Percentiles rank a stretch among this genome's conserved stretches.
Evolutionary conservation across 192 early-diverging fungal species (phyloP).

Genomic region (Coemansia sp.): DNA sequence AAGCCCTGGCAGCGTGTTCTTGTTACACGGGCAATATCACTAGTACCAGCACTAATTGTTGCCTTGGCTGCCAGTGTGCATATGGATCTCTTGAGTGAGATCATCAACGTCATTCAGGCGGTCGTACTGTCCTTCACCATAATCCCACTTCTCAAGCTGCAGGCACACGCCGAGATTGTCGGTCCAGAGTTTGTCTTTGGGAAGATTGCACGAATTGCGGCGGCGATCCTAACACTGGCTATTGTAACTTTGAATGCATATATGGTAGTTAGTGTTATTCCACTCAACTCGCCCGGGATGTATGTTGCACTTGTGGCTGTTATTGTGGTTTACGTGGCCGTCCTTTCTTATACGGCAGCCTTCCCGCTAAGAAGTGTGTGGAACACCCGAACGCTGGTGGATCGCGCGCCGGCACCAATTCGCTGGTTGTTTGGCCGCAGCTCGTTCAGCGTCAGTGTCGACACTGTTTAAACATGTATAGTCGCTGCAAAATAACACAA

Average conservation of each 20-base stretch:
- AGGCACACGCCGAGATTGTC: conserved; percentile 54
- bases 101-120: conserved; percentile 70
- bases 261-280: conserved; percentile 47
- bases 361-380: conserved; percentile 39
- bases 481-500: too few species aligned
- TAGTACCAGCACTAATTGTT: conserved; percentile 63
- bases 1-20: conserved; percentile 71
- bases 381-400: conserved; percentile 21
- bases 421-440: conserved; percentile 42
- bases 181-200: conserved; percentile 50
- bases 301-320: conserved; percentile 39
- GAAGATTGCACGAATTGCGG: conserved; percentile 11
- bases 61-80: conserved; percentile 56
- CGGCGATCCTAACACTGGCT: conserved; percentile 23
- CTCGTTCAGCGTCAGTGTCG: neutral
- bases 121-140: conserved; percentile 65
- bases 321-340: conserved; percentile 21
- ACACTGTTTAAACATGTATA: conserved; percentile 8
- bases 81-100: conserved; percentile 68
- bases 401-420: conserved; percentile 22
- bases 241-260: conserved; percentile 47
- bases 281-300: conserved; percentile 35
- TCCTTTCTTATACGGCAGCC: conserved; percentile 25
- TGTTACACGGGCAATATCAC: conserved; percentile 59
- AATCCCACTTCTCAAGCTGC: conserved; percentile 66